phyloP scores from a whole-genome alignment of 163 green algal species.

The Scenedesmus sp. region DNA sequence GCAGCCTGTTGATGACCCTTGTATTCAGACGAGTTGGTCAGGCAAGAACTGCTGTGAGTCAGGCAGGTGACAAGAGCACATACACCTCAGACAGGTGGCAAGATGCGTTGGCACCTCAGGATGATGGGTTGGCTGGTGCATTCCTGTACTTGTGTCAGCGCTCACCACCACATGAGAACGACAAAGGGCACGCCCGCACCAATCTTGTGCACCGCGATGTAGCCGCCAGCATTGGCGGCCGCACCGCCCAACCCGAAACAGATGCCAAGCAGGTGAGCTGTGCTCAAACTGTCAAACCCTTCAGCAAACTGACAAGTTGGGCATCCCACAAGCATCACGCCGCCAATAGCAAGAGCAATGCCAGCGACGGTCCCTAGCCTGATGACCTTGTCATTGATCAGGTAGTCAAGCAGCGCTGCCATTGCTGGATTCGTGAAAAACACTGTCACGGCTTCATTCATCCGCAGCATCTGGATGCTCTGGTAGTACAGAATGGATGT shows the following conservation, averaged over 20 bases:
- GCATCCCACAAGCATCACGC: neutral
- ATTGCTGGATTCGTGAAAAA: slow-evolving; percentile 2
- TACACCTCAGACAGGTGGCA: too few relatives aligned
- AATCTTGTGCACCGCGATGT: slow-evolving; percentile 3
- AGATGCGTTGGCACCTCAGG: too few relatives aligned
- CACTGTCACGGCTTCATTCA: slow-evolving; percentile 4
- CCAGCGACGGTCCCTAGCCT: neutral
- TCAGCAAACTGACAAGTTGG: neutral
- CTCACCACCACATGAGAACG: slow-evolving; percentile 16
- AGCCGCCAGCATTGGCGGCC: slow-evolving; percentile 1
- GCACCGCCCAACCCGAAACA: neutral
- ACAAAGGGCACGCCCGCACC: neutral
- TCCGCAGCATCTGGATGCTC: slow-evolving; percentile 1
- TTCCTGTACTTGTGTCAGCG: too few relatives aligned
- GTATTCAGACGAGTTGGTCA: too few relatives aligned
- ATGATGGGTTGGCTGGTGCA: too few relatives aligned
- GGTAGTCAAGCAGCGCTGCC: neutral
- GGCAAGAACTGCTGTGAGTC: too few relatives aligned
- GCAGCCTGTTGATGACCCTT: too few relatives aligned
- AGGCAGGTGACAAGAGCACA: too few relatives aligned
- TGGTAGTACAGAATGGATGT: slow-evolving; percentile 17
- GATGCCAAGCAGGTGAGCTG: neutral
- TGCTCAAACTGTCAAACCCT: neutral
- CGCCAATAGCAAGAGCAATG: neutral
- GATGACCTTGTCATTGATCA: neutral